Conservation (phyloP, 2,329 filamentous ascomycete genomes). For the Cadophora luteo-olivacea region DNA sequence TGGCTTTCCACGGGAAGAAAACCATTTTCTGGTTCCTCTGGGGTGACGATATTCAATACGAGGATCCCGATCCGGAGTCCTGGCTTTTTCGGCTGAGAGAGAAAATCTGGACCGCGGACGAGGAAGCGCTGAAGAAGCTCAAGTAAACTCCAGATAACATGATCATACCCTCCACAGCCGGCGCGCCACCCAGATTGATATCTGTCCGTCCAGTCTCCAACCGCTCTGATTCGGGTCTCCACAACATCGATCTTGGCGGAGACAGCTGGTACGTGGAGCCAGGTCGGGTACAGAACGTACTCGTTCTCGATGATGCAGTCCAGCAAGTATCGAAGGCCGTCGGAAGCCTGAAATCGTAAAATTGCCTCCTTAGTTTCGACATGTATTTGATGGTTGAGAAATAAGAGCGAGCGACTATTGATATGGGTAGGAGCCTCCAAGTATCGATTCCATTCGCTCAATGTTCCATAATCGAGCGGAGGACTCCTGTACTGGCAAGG, state of each 20-base stretch:
- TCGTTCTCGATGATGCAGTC: constrained; percentile 11
- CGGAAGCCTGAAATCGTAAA: background rate
- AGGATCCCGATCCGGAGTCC: background rate
- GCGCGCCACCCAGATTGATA: background rate
- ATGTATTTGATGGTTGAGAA: background rate
- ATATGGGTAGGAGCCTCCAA: background rate
- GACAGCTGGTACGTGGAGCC: constrained; percentile 8
- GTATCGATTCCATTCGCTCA: constrained; percentile 10
- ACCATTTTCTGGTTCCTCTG: background rate
- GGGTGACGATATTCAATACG: background rate
- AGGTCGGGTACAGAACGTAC: background rate
- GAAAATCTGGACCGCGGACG: background rate
- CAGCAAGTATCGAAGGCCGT: background rate
- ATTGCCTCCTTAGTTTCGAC: background rate
- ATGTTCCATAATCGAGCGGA: background rate
- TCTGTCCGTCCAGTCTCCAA: background rate
- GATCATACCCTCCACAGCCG: background rate
- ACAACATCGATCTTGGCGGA: background rate
- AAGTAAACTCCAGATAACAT: constrained; percentile 1
- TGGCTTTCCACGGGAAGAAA: background rate
- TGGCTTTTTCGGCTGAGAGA: background rate
- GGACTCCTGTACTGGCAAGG: background rate
- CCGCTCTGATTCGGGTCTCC: background rate
- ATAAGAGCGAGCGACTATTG: background rate
- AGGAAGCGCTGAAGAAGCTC: constrained; percentile 7